Percentiles rank a stretch among this genome's conserved stretches.
phyloP scores from a whole-genome alignment of 306 rosid species.

The Malus domestica region DNA sequence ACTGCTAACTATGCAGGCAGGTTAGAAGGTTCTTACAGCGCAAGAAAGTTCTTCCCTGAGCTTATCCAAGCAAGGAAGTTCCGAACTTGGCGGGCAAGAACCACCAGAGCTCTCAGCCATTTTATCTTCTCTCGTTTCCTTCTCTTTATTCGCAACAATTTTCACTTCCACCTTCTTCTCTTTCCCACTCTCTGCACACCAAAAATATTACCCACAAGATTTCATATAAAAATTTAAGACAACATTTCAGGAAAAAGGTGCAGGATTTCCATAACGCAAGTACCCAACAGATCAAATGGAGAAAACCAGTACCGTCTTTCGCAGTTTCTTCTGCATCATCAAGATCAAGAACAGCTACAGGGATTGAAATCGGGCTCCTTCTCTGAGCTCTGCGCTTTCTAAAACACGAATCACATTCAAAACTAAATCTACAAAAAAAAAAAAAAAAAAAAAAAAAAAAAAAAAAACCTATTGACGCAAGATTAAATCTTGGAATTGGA shows the following conservation, averaged over 20 bases:
- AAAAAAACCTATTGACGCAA: neutral
- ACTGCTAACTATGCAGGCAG: neutral
- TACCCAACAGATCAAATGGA: neutral
- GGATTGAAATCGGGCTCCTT: constrained; percentile 40
- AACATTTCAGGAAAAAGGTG: neutral
- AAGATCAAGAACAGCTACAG: constrained; percentile 59
- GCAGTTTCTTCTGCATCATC: constrained; percentile 55
- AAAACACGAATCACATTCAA: neutral
- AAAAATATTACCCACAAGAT: neutral
- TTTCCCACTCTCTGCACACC: constrained; percentile 34
- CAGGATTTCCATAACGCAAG: neutral
- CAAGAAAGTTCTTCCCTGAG: constrained; percentile 94
- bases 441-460: neutral
- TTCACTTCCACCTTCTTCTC: constrained; percentile 28
- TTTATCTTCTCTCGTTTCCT: constrained; percentile 30
- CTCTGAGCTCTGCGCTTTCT: constrained; percentile 68
- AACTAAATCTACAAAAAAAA: neutral
- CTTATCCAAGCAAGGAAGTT: constrained; percentile 71
- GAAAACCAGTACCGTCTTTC: constrained; percentile 33
- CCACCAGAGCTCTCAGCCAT: constrained; percentile 25
- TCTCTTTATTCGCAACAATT: constrained; percentile 18
- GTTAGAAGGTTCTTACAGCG: constrained; percentile 50
- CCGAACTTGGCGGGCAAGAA: constrained; percentile 24
- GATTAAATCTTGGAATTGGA: no score
- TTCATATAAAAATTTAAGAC: neutral